phyloP scores from a whole-genome alignment of 805 yeast genomes.

The Saccharomycopsis javanensis region DNA sequence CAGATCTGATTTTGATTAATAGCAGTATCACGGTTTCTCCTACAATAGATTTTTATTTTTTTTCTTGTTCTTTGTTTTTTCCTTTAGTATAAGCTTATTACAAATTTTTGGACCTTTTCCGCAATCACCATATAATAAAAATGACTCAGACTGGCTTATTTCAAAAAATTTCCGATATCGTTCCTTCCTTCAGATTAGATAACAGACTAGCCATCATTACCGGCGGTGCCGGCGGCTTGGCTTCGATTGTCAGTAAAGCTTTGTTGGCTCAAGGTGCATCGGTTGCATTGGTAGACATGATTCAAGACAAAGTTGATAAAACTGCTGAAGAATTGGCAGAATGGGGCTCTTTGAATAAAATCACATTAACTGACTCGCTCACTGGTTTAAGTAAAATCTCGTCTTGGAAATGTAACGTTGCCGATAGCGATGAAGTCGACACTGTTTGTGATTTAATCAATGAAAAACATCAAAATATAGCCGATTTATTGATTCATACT shows the following conservation, averaged over 20 bases:
- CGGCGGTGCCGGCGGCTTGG: conserved; percentile 64
- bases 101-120: background rate
- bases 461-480: conserved; percentile 42
- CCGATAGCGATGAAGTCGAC: conserved; percentile 42
- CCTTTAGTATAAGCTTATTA: too few relatives aligned
- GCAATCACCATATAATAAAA: background rate
- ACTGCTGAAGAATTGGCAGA: conserved; percentile 38
- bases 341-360: conserved; percentile 36
- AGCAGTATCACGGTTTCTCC: too few relatives aligned
- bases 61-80: too few relatives aligned
- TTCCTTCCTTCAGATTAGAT: conserved; percentile 46
- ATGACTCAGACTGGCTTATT: conserved; percentile 14
- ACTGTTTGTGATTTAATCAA: conserved; percentile 43
- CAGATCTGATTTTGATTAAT: too few relatives aligned
- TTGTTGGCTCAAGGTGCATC: conserved; percentile 43
- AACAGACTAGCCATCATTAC: conserved; percentile 56
- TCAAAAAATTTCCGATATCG: conserved; percentile 26
- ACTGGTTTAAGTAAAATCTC: conserved; percentile 29
- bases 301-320: conserved; percentile 47
- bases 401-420: conserved; percentile 56
- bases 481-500: conserved; percentile 49
- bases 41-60: too few relatives aligned
- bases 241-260: conserved; percentile 51
- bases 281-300: conserved; percentile 53
- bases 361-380: conserved; percentile 23